These are phyloP conservation scores for Starmerella cellae DNA, from an alignment of 805 yeast genomes.

Conservation along the genomic window DNA sequence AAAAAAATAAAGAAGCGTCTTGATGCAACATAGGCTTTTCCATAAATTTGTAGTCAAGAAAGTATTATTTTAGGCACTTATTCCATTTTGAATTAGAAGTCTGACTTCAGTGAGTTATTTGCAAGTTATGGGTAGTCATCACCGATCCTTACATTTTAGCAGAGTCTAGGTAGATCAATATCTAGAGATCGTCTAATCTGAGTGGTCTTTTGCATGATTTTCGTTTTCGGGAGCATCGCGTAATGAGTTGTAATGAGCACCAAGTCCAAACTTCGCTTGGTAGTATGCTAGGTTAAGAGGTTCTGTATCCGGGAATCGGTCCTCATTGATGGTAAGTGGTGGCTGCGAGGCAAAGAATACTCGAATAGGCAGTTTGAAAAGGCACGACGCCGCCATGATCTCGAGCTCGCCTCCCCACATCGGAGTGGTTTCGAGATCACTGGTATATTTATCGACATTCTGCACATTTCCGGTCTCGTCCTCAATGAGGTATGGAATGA, in stretches of 20 bases:
- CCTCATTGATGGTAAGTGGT: slow-evolving; percentile 48
- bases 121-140: too few species aligned
- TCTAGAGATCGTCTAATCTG: too few species aligned
- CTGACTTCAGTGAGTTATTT: too few species aligned
- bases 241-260: slow-evolving; percentile 87
- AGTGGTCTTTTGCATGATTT: too few species aligned
- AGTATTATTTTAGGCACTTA: too few species aligned
- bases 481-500: slow-evolving; percentile 69
- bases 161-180: too few species aligned
- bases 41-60: too few species aligned
- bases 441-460: slow-evolving; percentile 55
- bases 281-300: slow-evolving; percentile 65
- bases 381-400: slow-evolving; percentile 62
- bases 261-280: slow-evolving; percentile 74
- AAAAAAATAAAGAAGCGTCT: too few species aligned
- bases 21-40: too few species aligned
- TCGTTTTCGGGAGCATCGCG: slow-evolving; percentile 16
- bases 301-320: slow-evolving; percentile 32
- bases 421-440: slow-evolving; percentile 58
- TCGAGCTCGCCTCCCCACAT: slow-evolving; percentile 97
- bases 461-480: slow-evolving; percentile 53
- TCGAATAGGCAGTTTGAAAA: slow-evolving; percentile 59
- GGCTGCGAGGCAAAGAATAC: slow-evolving; percentile 69
- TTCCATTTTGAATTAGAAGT: too few species aligned
- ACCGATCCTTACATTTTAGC: too few species aligned